Base-by-base conservation (phyloP, 495 filamentous ascomycete species). In the Xylaria intraflava region DNA sequence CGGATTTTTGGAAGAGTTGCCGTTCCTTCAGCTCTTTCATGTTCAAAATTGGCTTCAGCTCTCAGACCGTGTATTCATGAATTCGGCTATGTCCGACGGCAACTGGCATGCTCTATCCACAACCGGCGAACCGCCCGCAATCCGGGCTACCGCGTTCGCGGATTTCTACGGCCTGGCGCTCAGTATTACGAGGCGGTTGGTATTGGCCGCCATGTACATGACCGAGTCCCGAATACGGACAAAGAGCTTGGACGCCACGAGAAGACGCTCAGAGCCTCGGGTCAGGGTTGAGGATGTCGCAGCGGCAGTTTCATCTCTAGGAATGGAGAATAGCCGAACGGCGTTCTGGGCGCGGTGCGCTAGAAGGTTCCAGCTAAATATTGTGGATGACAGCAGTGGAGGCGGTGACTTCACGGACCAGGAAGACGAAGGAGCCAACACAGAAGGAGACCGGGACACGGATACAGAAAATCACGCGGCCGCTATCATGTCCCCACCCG, bases 41-140 rank as follows among this genome's bases (percentile, higher is more conserved):
- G 56, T 84, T 6, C 66, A 69, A 16, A 75, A 65, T 8, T 91
- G 85, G 83, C 69, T 93, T 5, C 56, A 68, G 14, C 69, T 95
- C 5, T 86, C 87, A 0, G 70, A 75, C 20, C 72, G 73, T 3
- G 35, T 92, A 1, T 93, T 94, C 61, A 94, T 95, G 90, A 92
- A 93, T 64, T 77, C 79, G 4, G 69, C 73, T 2, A 69, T 78
- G 36, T 19, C 69, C 19, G 79, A 85, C 35, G 75, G 83, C 43
- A 89, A 89, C 59, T 95, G 87, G 87, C 69, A 62, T 14, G 69
- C 70, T 48, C 46, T 85, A 6, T 71, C 69, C 7, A 45, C 42
- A 9, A 36, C 33, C 20, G 66, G 68, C 19, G 78, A 86, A 23
- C 65, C 56, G 3, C 89, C 90, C 0, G 78, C 85, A 0, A 80